Base-by-base conservation (phyloP, 2,329 filamentous ascomycete species). In the Myriosclerotinia duriaeana region DNA sequence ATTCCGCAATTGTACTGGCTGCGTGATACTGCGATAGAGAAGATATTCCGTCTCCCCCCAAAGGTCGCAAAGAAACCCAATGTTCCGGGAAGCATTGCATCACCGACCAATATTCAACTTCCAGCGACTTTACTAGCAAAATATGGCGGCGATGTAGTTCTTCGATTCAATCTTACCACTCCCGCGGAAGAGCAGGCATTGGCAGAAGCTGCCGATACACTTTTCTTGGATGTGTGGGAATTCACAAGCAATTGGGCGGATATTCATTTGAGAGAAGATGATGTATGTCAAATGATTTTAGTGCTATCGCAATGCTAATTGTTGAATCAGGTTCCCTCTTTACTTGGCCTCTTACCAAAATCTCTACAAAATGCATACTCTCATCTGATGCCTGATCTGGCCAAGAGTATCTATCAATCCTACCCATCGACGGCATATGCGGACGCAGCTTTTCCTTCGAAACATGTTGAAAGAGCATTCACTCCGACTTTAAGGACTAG, bases 211-310 rank as follows among this genome's bases (percentile, higher is more conserved):
- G 84, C 88, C 0, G 84, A 90, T 68, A 86, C 87, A 22, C 84
- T 97, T 34, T 89, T 95, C 72, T 82, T 98, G 53, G 95, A 99
- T 75, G 85, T 98, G 1, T 99, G 95, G 95, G 89, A 91, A 30
- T 92, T 91, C 72, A 90, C 89, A 7, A 82, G 87, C 22, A 85
- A 91, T 68, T 95, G 90, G 82, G 91, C 95, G 36, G 95, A 99
- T 76, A 88, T 98, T 64, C 85, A 92, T 53, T 78, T 98, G 60
- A 85, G 89, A 64, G 87, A 90, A 75, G 87, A 92, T 72, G 87
- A 92, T 71, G 86, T 97, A 75, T 72, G 83, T 79, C 53, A 46
- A 38, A 44, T 14, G 30, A n/a, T 40, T 12, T 42, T 48, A 36
- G 44, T 63, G 44, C 22, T 65, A 22, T 22, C 3, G 22, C 36